Percentiles rank a stretch among this genome's conserved stretches.
Conservation (phyloP, 2,329 filamentous ascomycete genomes). For the Xylogone sp. region DNA sequence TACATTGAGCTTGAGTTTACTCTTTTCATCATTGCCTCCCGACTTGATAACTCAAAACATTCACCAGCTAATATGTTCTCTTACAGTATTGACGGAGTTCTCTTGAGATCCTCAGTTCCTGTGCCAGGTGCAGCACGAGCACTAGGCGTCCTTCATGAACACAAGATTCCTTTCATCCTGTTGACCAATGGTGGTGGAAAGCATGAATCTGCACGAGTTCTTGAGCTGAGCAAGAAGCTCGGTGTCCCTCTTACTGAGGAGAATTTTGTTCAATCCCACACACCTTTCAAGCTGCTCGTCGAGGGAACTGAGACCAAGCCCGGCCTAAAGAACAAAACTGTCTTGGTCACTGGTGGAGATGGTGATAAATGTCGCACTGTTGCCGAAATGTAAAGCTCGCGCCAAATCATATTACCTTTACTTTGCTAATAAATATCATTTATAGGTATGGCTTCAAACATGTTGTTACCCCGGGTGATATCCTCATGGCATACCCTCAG, state of each 20-base stretch:
- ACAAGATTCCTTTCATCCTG: conserved; percentile 86
- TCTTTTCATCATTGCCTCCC: not conserved
- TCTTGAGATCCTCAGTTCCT: conserved; percentile 75
- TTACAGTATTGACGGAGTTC: conserved; percentile 76
- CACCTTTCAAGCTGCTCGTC: conserved; percentile 74
- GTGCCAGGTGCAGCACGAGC: conserved; percentile 75
- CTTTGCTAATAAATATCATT: too few species aligned
- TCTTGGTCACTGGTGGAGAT: conserved; percentile 65
- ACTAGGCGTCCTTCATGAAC: conserved; percentile 66
- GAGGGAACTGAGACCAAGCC: conserved; percentile 50
- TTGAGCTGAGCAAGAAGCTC: conserved; percentile 64
- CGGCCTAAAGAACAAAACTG: conserved; percentile 58
- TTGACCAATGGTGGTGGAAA: conserved; percentile 94
- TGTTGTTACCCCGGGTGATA: conserved; percentile 82
- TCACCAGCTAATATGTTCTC: conserved; percentile 6
- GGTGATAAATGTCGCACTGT: conserved; percentile 45
- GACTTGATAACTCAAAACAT: not conserved
- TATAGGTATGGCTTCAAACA: conserved; percentile 68
- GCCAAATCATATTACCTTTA: too few species aligned
- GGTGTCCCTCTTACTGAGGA: conserved; percentile 59
- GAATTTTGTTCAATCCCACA: conserved; percentile 87
- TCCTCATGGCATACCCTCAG: conserved; percentile 66
- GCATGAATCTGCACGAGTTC: conserved; percentile 69
- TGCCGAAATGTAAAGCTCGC: conserved; percentile 60
- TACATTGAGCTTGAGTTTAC: not conserved